phyloP scores from a whole-genome alignment of 2,329 filamentous ascomycete species.

The Pyrenophora graminea region DNA sequence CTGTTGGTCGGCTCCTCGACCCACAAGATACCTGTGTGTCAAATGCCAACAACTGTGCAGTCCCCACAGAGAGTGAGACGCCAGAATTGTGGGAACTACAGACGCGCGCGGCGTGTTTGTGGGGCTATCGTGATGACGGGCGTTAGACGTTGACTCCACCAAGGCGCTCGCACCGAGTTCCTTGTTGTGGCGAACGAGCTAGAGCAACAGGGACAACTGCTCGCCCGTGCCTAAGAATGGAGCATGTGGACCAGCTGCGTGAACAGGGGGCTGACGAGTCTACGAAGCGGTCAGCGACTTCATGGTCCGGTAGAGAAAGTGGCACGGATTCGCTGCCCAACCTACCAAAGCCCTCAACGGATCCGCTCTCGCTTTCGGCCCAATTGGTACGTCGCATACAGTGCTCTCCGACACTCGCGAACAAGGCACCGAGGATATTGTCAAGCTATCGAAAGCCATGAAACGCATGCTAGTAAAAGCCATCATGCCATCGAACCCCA shows the following conservation, averaged over 20 bases:
- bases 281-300: slow-evolving; percentile 7
- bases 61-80: slow-evolving; percentile 10
- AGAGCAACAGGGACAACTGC: not conserved
- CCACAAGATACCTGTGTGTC: not conserved
- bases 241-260: too few relatives aligned
- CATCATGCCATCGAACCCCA: not conserved
- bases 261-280: not conserved
- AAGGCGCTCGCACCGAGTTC: not conserved
- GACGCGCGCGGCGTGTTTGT: slow-evolving; percentile 1
- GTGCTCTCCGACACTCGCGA: not conserved
- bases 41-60: not conserved
- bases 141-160: slow-evolving; percentile 1
- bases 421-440: not conserved
- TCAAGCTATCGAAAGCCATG: not conserved
- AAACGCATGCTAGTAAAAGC: too few relatives aligned
- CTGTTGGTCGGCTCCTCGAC: not conserved
- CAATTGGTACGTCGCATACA: not conserved
- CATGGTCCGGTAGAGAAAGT: not conserved
- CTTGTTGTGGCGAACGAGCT: slow-evolving; percentile 1
- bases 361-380: not conserved
- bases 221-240: not conserved
- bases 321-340: slow-evolving; percentile 8
- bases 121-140: slow-evolving; percentile 1
- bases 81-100: not conserved
- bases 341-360: slow-evolving; percentile 2